A percentile compares a stretch with the other conserved stretches of the same genome.
Conservation (phyloP, 192 early-diverging fungal genomes). For the Entomortierella beljakovae region DNA sequence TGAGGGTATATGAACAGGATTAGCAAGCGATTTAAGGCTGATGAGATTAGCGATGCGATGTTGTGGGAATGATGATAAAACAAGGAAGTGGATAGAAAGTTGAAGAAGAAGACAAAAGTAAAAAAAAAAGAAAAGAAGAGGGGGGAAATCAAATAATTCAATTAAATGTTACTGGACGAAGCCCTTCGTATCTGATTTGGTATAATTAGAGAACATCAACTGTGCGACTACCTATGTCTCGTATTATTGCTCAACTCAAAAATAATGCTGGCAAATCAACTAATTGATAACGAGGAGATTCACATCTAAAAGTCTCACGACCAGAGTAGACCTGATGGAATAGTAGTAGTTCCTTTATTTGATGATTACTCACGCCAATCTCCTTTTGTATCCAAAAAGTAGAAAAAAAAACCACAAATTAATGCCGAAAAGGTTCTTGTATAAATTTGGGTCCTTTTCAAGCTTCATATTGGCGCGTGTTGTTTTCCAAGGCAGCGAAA, state of each 20-base stretch:
- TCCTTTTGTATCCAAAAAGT: background rate
- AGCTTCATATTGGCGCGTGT: constrained; percentile 20
- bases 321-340: background rate
- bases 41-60: background rate
- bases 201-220: background rate
- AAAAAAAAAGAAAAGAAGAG: background rate
- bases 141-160: no score
- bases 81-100: background rate
- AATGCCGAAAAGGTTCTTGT: background rate
- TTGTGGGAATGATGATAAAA: background rate
- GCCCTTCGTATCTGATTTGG: background rate
- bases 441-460: background rate
- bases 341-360: background rate
- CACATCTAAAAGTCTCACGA: background rate
- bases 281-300: background rate
- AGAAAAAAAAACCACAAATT: background rate
- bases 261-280: background rate
- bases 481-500: background rate
- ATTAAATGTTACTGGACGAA: background rate
- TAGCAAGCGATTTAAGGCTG: no score
- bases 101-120: background rate
- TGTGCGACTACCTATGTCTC: background rate
- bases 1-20: background rate
- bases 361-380: background rate
- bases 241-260: background rate